Conservation (phyloP, 768 basidiomycete genomes). For the Pulveroboletus sp. region DNA sequence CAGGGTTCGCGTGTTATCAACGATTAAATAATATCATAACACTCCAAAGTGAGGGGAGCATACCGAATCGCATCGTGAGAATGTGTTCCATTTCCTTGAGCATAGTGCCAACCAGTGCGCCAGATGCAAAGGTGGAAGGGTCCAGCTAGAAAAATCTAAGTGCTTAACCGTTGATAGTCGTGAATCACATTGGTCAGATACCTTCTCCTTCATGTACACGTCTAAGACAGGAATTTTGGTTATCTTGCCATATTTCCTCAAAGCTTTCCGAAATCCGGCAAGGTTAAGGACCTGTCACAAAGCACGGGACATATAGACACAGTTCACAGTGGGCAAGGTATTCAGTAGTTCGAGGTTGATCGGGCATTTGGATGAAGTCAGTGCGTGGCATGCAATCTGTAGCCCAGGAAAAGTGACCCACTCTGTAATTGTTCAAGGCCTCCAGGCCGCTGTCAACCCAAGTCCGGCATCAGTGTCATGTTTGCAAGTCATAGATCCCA, state of each 20-base stretch:
- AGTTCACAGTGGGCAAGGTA: too few species aligned
- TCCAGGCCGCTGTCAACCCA: slow-evolving; percentile 60
- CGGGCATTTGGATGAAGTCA: too few species aligned
- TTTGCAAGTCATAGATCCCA: background rate
- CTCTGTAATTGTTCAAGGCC: slow-evolving; percentile 84
- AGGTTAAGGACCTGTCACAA: slow-evolving; percentile 87
- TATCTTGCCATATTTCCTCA: slow-evolving; percentile 83
- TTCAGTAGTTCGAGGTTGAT: too few species aligned
- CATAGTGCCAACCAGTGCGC: slow-evolving; percentile 56
- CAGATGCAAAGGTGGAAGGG: slow-evolving; percentile 61
- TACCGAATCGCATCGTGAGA: slow-evolving; percentile 76
- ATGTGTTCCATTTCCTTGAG: slow-evolving; percentile 72
- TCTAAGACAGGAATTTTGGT: slow-evolving; percentile 70
- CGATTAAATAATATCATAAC: background rate
- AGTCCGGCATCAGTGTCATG: slow-evolving; percentile 8
- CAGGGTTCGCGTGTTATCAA: background rate
- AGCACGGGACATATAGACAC: too few species aligned
- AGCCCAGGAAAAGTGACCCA: slow-evolving; percentile 28
- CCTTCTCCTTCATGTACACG: slow-evolving; percentile 79
- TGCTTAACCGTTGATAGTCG: background rate
- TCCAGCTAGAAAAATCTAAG: slow-evolving; percentile 48
- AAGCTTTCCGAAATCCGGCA: slow-evolving; percentile 82
- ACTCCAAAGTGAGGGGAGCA: slow-evolving; percentile 19
- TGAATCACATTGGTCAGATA: slow-evolving; percentile 20
- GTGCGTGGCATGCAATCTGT: background rate